Evolutionary conservation across 2,329 filamentous ascomycete genomes (phyloP).

Genomic region (Aspergillus amoenus): DNA sequence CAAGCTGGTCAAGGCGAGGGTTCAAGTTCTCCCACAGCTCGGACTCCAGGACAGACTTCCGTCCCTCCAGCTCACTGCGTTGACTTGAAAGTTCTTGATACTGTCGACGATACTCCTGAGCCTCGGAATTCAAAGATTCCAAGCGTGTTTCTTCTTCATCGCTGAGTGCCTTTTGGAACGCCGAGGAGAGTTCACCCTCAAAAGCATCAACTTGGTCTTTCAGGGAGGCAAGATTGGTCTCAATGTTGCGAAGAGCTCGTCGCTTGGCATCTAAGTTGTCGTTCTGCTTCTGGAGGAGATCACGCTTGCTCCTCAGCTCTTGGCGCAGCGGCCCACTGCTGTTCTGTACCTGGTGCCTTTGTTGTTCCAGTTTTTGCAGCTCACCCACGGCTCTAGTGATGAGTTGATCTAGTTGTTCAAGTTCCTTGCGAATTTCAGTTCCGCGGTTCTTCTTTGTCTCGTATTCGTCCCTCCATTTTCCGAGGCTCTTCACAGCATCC

Average conservation of each 20-base stretch:
- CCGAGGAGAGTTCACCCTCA: conserved; percentile 75
- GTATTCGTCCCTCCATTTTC: conserved; percentile 71
- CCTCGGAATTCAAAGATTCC: conserved; percentile 65
- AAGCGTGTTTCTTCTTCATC: conserved; percentile 79
- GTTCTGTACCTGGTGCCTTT: conserved; percentile 72
- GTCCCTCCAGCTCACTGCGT: conserved; percentile 73
- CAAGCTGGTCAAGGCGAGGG: conserved; percentile 82
- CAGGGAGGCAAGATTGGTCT: conserved; percentile 72
- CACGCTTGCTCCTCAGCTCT: conserved; percentile 73
- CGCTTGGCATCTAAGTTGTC: conserved; percentile 73
- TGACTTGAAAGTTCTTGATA: conserved; percentile 72
- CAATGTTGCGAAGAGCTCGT: conserved; percentile 63
- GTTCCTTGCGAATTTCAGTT: conserved; percentile 64
- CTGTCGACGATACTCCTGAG: conserved; percentile 73
- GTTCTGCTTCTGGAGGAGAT: conserved; percentile 70
- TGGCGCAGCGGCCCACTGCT: conserved; percentile 77
- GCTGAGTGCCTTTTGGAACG: conserved; percentile 89
- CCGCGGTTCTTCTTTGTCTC: conserved; percentile 66
- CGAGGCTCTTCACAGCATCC: conserved; percentile 75
- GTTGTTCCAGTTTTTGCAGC: conserved; percentile 77
- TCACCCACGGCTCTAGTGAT: conserved; percentile 85
- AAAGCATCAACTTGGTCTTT: conserved; percentile 73
- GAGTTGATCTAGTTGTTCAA: conserved; percentile 81
- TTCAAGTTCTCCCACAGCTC: conserved; percentile 87
- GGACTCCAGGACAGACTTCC: conserved; percentile 80